A percentile compares a stretch with the other conserved stretches of the same genome.
Evolutionary conservation across 495 filamentous ascomycete genomes (phyloP).

Genomic region (Xeromyces bisporus): DNA sequence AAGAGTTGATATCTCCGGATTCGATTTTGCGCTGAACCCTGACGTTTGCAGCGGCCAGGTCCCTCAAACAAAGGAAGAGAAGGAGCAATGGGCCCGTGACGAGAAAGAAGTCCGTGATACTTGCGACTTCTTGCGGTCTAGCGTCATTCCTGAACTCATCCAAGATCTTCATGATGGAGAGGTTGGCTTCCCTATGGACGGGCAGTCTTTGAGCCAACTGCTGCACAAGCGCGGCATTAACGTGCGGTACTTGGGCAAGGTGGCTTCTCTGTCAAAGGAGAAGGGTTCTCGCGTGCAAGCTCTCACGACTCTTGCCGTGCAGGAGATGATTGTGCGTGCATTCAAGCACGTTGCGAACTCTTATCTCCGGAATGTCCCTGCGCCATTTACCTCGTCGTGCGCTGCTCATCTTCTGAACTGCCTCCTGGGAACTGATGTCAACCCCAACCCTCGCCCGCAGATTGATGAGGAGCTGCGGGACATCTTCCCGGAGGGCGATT

Average conservation of each 20-base stretch:
- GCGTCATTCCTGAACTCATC: conserved; percentile 57
- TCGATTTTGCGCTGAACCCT: conserved; percentile 80
- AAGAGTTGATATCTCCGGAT: conserved; percentile 65
- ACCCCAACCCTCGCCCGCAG: conserved; percentile 56
- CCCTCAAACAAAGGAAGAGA: conserved; percentile 81
- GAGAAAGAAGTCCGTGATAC: conserved; percentile 77
- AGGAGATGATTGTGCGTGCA: conserved; percentile 84
- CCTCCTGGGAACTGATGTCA: conserved; percentile 62
- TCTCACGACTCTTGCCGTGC: conserved; percentile 55
- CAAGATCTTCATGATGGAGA: conserved; percentile 82
- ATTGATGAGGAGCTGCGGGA: conserved; percentile 55
- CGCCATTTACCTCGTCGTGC: conserved; percentile 56
- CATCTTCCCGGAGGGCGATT: conserved; percentile 70
- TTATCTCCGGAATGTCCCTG: conserved; percentile 66
- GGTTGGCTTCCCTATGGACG: conserved; percentile 95
- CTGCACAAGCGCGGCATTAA: conserved; percentile 98
- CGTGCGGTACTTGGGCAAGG: conserved; percentile 78
- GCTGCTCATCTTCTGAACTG: conserved; percentile 88
- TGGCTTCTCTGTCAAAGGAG: conserved; percentile 51
- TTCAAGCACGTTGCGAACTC: conserved; percentile 84
- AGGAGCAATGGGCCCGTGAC: conserved; percentile 66
- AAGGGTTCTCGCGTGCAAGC: conserved; percentile 57
- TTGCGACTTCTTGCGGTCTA: conserved; percentile 57
- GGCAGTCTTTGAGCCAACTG: conserved; percentile 68
- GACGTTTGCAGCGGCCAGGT: conserved; percentile 88